phyloP scores from a whole-genome alignment of 1,139 yeast genomes.

The Suzukiozyma palmioleophila region DNA sequence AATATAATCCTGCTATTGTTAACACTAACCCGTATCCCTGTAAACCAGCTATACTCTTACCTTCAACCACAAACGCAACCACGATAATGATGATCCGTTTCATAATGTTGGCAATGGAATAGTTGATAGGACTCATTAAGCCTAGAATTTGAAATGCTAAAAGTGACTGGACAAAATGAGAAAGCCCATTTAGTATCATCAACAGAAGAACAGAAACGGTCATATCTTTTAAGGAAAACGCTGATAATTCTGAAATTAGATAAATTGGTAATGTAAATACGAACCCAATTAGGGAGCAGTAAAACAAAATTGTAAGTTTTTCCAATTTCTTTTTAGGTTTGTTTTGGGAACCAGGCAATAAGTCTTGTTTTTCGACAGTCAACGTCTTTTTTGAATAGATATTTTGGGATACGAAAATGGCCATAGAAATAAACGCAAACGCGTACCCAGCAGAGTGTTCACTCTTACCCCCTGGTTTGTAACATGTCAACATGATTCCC shows the following conservation, averaged over 20 bases:
- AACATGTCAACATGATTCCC: conserved; percentile 86
- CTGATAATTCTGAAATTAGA: conserved; percentile 52
- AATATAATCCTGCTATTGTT: conserved; percentile 61
- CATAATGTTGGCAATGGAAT: conserved; percentile 84
- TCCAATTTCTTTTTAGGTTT: conserved; percentile 48
- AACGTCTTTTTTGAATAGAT: conserved; percentile 83
- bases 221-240: conserved; percentile 22
- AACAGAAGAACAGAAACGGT: conserved; percentile 27
- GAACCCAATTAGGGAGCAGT: conserved; percentile 82
- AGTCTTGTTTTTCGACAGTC: conserved; percentile 36
- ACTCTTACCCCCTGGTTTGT: conserved; percentile 27
- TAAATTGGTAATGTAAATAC: conserved; percentile 74
- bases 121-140: conserved; percentile 78
- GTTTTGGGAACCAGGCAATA: conserved; percentile 18
- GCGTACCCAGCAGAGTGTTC: conserved; percentile 46
- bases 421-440: conserved; percentile 76
- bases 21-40: conserved; percentile 70
- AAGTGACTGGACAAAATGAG: conserved; percentile 82
- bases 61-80: conserved; percentile 78
- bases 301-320: conserved; percentile 76
- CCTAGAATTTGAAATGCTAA: conserved; percentile 90
- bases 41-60: conserved; percentile 43
- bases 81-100: conserved; percentile 83
- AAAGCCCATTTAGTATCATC: conserved; percentile 60
- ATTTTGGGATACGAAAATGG: conserved; percentile 86